Base-by-base conservation (phyloP, 192 early-diverging fungal species). In the Linnemannia zychae region DNA sequence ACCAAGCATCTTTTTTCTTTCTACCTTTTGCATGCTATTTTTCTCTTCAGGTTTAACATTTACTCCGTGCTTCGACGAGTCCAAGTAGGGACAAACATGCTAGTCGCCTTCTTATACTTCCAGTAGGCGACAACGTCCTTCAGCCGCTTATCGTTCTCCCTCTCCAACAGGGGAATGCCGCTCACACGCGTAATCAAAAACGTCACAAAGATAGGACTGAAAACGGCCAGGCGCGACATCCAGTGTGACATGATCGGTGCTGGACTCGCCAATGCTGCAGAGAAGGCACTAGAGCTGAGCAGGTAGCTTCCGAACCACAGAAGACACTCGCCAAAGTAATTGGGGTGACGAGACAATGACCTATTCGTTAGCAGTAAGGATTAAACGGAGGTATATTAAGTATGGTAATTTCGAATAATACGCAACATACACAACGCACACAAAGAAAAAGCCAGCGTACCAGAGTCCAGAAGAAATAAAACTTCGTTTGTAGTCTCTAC, bases 271-370 rank as follows among this genome's bases (percentile, higher is more conserved):
- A 76, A 36, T 3, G 69, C 77, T 38, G 47, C 31, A 71, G 44
- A 38, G 17, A 76, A 85, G 15, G 67, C 77, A 24, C 63, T 76
- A 6, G 83, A 75, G 12, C 77, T 36, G 36, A 85, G 17, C 13
- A 79, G 22, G 4, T 75, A 79, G 57, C 84, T 83, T 60, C 77
- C 80, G 24, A 73, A 63, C 87, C 87, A 88, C n/a, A 88, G 49
- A 3, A 84, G 33, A 34, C 81, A 83, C 33, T 88, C 87, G 37
- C 87, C 87, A 77, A 88, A 88, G 48, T 88, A 88, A 18, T 88
- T 88, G 34, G 87, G 87, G 53, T 90, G 86, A 24, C 86, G 33
- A 11, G 87, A 87, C 40, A 88, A 28, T 11, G 83, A 85, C 83
- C 85, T 87, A 72, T 0, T 20, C 34, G 50, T 53, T n/a, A 18